Evolutionary conservation across 2,329 filamentous ascomycete genomes (phyloP), one percentile per base, ranked within the genome.

Genomic region (Curvularia sp.): DNA sequence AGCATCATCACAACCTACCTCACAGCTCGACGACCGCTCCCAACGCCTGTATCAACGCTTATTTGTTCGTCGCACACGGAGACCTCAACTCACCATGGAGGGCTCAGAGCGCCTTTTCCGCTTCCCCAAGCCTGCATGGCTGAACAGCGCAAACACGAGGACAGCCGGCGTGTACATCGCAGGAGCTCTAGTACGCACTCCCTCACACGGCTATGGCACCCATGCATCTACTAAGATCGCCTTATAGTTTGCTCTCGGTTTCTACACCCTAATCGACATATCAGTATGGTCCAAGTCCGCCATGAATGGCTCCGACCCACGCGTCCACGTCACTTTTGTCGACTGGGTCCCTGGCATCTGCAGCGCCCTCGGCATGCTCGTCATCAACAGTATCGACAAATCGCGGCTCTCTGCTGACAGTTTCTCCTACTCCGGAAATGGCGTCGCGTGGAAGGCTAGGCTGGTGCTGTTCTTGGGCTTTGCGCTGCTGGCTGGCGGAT

Each of bases 261-360:
- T 90, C 79, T 90, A 88, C 82, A 84, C 87, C 76, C 83, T 90
- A 65, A 82, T 90, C 76, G 87, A 90, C 68, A 85, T 86, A 59
- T 83, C 87, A 18, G 81, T 86, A 57, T 89, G 82, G 78, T 89
- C 86, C 50, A 85, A 85, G 67, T 87, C 86, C 57, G 69, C 80
- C 53, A 82, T 81, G 70, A 89, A 89, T 74, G 85, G 83, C 61
- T 85, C 85, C 49, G 76, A 82, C 58, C 74, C 74, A 13, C 32
- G 69, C 52, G 82, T 87, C 19, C 86, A 89, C 76, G 82, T 90
- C 71, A 89, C 84, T 74, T 89, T 90, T 75, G 82, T 89, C 65
- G 87, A 90, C 79, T 90, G 87, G 87, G 87, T 90, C 66, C 88
- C 87, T 3, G 84, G 84, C 59, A 90, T 90, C 77, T 90, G 88